Base-by-base conservation (phyloP, 441 rosid genomes). In the Brassica balearica region DNA sequence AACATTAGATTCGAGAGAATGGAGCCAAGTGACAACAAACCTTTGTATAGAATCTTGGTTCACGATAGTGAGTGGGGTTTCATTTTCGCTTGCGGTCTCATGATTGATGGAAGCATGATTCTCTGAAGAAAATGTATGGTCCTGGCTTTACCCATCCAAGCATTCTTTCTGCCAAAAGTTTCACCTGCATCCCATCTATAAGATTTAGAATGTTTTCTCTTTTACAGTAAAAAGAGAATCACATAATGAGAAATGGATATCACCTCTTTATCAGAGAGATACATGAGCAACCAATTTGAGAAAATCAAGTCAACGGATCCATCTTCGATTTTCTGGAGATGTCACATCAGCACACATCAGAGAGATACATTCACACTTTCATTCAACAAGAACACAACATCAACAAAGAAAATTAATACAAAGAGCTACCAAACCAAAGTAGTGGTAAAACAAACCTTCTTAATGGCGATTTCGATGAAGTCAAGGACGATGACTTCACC, bases 261-360 rank as follows among this genome's bases (percentile, higher is more conserved):
- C 71, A 93, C 99, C 97, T 96, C 97, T 63, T 86, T 73, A 72
- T 96, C 98, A 62, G 97, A 91, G 11, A 96, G 99, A 90, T 93
- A 91, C 99, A 92, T 96, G 36, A 93, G 95, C 68, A 93, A 86
- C 99, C 95, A 90, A 67, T 96, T 93, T 7, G 98, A 96, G 81
- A 96, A 92, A 22, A 96, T 87, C 83, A 96, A 77, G 82, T 93
- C 97, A 29, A 93, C 65, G 0, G 97, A 91, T 73, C 75, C 92
- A 74, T 91, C 91, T 4, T 88, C 2, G 73, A 96, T 75, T 2
- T 84, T 88, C 89, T 0, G 86, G 90, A n/a, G 97, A 91, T 55
- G 96, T 93, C 34, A 88, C 93, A 76, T 96, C 99, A 10, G 97
- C 94, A 34, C 97, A 92, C 81, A 19, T 19, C 19, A 19, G 19